phyloP scores from a whole-genome alignment of 768 basidiomycete genomes.

The Kwoniella mangroviensis region DNA sequence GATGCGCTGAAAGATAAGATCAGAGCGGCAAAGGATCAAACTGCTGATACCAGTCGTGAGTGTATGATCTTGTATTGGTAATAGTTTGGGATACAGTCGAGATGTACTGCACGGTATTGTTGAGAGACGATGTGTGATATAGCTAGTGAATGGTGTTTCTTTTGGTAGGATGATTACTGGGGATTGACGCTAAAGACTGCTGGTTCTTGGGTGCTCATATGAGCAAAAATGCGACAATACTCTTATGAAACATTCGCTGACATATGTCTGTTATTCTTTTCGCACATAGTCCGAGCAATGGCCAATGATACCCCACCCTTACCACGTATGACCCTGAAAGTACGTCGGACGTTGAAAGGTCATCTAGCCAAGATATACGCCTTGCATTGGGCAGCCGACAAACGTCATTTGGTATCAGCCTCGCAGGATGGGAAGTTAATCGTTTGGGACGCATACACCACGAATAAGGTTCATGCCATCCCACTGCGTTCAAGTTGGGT shows the following conservation, averaged over 20 bases:
- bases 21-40: constrained; percentile 90
- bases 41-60: constrained; percentile 96
- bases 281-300: constrained; percentile 86
- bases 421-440: constrained; percentile 99
- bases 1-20: constrained; percentile 99
- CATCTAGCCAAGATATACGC: constrained; percentile 99
- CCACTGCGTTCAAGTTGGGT: constrained; percentile 98
- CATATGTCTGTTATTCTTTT: not conserved
- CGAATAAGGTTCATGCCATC: constrained; percentile 99
- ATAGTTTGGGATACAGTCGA: not conserved
- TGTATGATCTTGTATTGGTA: constrained; percentile 36
- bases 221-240: not conserved
- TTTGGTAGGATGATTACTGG: too few species aligned
- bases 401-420: constrained; percentile 97
- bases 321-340: constrained; percentile 95
- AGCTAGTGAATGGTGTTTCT: too few species aligned
- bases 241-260: not conserved
- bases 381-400: constrained; percentile 99
- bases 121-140: too few species aligned
- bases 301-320: constrained; percentile 93
- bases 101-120: not conserved
- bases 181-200: too few species aligned
- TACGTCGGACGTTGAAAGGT: constrained; percentile 90
- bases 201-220: too few species aligned
- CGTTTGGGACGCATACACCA: constrained; percentile 99